These are phyloP conservation scores for Rhytidiadelphus loreus DNA, from an alignment of 225 moss, liverwort and hornwort genomes.

Conservation along the genomic window DNA sequence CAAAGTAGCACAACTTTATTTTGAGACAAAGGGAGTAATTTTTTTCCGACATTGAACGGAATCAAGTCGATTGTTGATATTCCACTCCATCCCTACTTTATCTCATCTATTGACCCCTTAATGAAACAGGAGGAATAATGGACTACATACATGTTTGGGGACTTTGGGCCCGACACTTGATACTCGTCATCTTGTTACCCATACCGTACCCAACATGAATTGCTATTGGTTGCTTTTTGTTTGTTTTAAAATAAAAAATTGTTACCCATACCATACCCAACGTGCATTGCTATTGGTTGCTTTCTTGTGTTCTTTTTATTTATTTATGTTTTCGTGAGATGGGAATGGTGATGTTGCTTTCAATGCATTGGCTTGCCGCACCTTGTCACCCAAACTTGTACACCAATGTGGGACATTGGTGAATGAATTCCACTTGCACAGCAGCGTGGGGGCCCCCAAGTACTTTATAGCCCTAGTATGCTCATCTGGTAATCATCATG, in stretches of 20 bases:
- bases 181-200: neutral
- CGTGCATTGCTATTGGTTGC: neutral
- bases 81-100: fast-evolving
- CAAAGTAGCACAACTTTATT: neutral
- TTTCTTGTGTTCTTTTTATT: fast-evolving
- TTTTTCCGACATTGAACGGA: neutral
- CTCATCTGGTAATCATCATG: neutral
- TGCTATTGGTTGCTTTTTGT: too few relatives aligned
- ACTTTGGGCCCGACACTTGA: neutral
- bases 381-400: neutral
- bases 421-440: neutral
- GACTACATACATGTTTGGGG: neutral
- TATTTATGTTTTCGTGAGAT: too few relatives aligned
- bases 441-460: too few relatives aligned
- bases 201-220: neutral
- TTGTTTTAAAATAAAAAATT: too few relatives aligned
- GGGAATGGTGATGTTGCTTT: neutral
- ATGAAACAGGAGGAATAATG: neutral
- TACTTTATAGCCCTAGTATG: neutral
- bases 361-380: neutral
- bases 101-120: neutral
- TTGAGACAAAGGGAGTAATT: neutral
- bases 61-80: neutral
- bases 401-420: neutral
- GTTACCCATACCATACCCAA: neutral